phyloP scores from a whole-genome alignment of 176 grass and related monocot species.

The Triticum urartu region DNA sequence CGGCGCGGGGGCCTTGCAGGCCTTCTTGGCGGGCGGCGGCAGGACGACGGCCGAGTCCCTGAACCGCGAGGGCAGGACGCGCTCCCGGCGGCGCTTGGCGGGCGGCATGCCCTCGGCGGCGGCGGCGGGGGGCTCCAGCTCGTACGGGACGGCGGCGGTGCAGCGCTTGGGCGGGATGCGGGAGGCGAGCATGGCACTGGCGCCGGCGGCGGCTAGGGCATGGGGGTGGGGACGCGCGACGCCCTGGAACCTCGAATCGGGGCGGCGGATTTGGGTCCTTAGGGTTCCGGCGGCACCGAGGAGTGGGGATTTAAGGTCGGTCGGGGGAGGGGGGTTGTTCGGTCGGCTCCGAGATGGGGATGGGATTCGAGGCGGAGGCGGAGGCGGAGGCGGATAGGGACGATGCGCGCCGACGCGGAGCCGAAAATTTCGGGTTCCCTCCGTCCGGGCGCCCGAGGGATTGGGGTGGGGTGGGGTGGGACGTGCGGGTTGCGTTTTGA shows the following conservation, averaged over 20 bases:
- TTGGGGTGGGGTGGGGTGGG: slow-evolving; percentile 1
- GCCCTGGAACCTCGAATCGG: slow-evolving; percentile 23
- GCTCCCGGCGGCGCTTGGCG: slow-evolving; percentile 54
- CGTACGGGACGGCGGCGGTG: slow-evolving; percentile 36
- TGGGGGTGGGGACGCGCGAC: not conserved
- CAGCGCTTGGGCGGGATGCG: slow-evolving; percentile 66
- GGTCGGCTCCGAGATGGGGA: not conserved
- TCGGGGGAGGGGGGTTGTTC: not conserved
- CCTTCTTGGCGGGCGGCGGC: slow-evolving; percentile 14
- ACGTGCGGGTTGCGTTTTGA: slow-evolving; percentile 29
- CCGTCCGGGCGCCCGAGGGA: slow-evolving; percentile 20
- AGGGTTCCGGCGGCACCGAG: slow-evolving; percentile 32
- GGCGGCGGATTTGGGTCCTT: not conserved
- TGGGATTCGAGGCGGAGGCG: not conserved
- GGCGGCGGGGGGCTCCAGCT: not conserved
- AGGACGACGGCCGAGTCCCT: slow-evolving; percentile 19
- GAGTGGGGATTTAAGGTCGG: slow-evolving; percentile 18
- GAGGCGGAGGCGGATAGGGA: not conserved
- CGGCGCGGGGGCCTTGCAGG: not conserved
- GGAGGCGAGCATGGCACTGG: slow-evolving; percentile 44
- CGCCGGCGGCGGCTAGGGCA: slow-evolving; percentile 34
- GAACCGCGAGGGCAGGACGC: slow-evolving; percentile 56
- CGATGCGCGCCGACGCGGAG: slow-evolving; percentile 3
- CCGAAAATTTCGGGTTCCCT: slow-evolving; percentile 40
- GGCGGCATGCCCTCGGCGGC: slow-evolving; percentile 19